phyloP scores from a whole-genome alignment of 192 early-diverging fungal species.

The Pilobolus umbonatus region DNA sequence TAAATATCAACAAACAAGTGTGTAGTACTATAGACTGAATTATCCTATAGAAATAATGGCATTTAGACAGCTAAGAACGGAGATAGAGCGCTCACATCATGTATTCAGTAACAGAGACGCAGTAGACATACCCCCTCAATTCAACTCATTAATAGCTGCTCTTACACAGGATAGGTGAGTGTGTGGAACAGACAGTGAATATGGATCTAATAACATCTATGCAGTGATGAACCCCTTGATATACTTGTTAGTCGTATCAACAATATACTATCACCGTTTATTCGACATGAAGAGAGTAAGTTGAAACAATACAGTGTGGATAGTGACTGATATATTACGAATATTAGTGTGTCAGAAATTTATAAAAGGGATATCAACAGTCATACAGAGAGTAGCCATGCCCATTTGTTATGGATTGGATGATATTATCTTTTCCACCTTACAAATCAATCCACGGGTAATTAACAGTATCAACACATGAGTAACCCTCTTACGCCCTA shows the following conservation, averaged over 20 bases:
- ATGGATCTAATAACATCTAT: slow-evolving; percentile 13
- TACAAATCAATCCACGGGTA: slow-evolving; percentile 2
- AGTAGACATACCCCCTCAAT: slow-evolving; percentile 2
- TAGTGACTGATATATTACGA: background rate
- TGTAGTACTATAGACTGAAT: no score
- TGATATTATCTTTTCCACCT: background rate
- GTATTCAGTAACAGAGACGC: background rate
- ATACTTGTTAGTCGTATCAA: slow-evolving; percentile 18
- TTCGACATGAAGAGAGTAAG: slow-evolving; percentile 22
- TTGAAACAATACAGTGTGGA: background rate
- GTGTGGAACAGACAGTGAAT: no score
- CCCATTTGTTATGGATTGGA: slow-evolving; percentile 2
- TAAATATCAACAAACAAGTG: no score
- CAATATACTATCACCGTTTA: slow-evolving; percentile 23
- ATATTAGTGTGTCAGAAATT: slow-evolving; percentile 7
- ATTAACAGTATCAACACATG: no score
- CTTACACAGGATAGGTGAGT: no score
- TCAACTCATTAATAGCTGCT: no score
- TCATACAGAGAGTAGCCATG: background rate
- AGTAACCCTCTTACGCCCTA: no score
- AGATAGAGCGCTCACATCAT: background rate
- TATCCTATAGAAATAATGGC: slow-evolving; percentile 5
- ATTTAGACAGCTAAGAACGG: slow-evolving; percentile 10
- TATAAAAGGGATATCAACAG: background rate
- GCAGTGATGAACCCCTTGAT: slow-evolving; percentile 23